A percentile compares a stretch with the other conserved stretches of the same genome.
Evolutionary conservation across 768 basidiomycete species (phyloP).

Genomic region (Clavaria fumosa): DNA sequence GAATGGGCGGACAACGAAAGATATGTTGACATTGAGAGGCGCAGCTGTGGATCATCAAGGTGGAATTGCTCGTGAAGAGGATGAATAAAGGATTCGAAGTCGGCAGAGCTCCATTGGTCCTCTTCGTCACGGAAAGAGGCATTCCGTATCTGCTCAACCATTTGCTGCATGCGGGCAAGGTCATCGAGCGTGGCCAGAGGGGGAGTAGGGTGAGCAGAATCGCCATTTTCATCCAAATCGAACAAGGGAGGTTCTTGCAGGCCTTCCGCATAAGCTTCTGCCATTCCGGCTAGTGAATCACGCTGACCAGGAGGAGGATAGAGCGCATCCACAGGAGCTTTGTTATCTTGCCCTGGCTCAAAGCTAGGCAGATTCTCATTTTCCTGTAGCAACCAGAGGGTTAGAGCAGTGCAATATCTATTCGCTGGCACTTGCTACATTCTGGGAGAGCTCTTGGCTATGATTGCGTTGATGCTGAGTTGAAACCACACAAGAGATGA

Average conservation of each 20-base stretch:
- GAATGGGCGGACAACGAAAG: slow-evolving; percentile 15
- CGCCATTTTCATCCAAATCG: background rate
- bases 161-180: background rate
- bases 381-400: background rate
- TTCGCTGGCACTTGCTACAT: background rate
- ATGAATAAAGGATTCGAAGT: background rate
- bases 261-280: background rate
- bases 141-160: background rate
- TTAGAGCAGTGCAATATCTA: background rate
- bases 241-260: background rate
- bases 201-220: background rate
- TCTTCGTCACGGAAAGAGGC: background rate
- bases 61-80: background rate
- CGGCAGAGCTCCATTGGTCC: background rate
- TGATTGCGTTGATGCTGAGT: background rate
- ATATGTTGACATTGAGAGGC: slow-evolving; percentile 22
- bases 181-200: background rate
- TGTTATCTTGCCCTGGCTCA: background rate
- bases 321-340: background rate
- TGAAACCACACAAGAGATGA: background rate
- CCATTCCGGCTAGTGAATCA: no score
- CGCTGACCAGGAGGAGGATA: background rate
- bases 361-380: background rate
- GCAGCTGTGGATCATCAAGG: slow-evolving; percentile 13
- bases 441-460: background rate